Evolutionary conservation across 148 eudicot species (phyloP).

Genomic region (Fagopyrum homotropicum): DNA sequence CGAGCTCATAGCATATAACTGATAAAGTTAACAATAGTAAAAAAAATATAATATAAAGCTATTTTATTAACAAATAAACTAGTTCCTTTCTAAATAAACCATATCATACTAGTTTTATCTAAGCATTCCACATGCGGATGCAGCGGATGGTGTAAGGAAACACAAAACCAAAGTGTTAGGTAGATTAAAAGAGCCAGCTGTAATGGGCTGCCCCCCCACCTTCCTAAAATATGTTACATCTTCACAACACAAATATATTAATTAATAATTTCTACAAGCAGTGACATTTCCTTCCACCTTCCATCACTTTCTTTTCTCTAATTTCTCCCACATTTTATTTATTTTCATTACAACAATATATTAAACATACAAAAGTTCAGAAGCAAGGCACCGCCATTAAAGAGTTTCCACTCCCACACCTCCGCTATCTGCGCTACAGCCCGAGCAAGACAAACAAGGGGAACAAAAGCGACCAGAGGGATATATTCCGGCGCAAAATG

Average conservation of each 20-base stretch:
- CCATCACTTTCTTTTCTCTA: neutral
- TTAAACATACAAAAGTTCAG: neutral
- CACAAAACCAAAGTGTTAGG: neutral
- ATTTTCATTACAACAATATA: neutral
- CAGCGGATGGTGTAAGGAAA: neutral
- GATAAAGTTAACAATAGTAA: too few species aligned
- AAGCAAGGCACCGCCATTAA: conserved; percentile 1
- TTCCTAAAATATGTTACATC: neutral
- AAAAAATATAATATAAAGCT: too few species aligned
- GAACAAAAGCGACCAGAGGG: neutral
- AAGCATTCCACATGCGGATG: too few species aligned
- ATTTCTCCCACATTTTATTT: neutral
- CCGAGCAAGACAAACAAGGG: neutral
- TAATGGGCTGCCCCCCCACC: neutral
- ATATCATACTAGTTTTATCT: too few species aligned
- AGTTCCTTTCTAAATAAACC: too few species aligned
- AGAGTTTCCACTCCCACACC: neutral
- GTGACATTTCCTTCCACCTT: conserved; percentile 4
- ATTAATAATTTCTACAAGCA: neutral
- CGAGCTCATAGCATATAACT: too few species aligned
- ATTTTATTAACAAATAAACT: too few species aligned
- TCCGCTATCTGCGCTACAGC: neutral
- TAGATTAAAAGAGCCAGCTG: conserved; percentile 2
- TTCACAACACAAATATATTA: neutral
- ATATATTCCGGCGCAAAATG: conserved; percentile 14